Base-by-base conservation (phyloP, 805 yeast genomes). In the Hanseniaspora taiwanica region DNA sequence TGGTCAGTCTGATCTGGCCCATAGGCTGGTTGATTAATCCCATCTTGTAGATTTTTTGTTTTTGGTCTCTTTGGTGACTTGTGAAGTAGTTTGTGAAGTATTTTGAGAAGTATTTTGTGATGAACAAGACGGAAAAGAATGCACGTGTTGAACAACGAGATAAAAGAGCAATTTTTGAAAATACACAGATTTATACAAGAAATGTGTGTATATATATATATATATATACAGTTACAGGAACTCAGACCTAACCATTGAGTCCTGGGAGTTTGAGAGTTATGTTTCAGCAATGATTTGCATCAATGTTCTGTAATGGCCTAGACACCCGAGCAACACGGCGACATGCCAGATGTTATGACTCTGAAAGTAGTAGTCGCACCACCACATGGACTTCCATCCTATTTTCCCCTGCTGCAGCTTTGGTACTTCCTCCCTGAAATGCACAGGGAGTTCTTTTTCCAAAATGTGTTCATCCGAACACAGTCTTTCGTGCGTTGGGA, bases 301-400 rank as follows among this genome's bases (percentile, higher is more conserved):
- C 29, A 85, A 65, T 12, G 93, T 89, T 42, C 67, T 66, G 59
- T 87, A 91, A 59, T 89, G 97, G 24, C 93, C 94, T 33, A 81
- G 59, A n/a, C 85, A 76, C 2, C 98, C 98, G 20, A 81, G 68
- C 14, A 91, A 71, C 23, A 91, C 98, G 54, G 81, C 84, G 10
- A 85, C 56, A 61, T 89, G 98, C 98, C 98, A 89, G 23, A 89
- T 65, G 52, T 86, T 87, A 59, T 89, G 98, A 27, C 95, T 83
- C 33, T 76, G 71, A 40, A 78, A 66, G 21, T 72, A 57, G 56
- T 80, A 81, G 50, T 82, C 91, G 13, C 78, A 78, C 89, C 96
- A 86, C 89, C 81, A 89, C 17, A 81, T 56, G 1, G 85, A 75
- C 27, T 60, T 50, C 40, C 78, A 67, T 5, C 49, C 27, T 20